Percentiles rank a stretch among this genome's conserved stretches.
Conservation (phyloP, 768 basidiomycete species). For the Amylocystis lapponica region DNA sequence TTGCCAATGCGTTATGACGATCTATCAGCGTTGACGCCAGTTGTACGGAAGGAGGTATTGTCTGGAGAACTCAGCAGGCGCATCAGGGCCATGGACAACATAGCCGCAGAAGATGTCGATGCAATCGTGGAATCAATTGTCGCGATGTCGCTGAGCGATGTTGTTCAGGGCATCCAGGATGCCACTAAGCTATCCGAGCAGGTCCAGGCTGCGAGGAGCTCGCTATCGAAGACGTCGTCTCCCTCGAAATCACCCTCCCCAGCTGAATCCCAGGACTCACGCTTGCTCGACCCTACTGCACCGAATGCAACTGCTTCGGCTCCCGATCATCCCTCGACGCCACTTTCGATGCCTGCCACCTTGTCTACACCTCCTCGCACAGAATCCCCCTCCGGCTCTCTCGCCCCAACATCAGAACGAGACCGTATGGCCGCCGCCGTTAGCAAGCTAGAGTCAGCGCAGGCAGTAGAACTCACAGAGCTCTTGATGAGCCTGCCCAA, state of each 20-base stretch:
- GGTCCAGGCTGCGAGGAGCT: conserved; percentile 34
- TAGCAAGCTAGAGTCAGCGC: conserved; percentile 51
- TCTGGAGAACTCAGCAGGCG: conserved; percentile 78
- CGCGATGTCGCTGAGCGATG: conserved; percentile 63
- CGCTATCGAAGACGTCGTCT: conserved; percentile 30
- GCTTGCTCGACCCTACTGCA: conserved; percentile 56
- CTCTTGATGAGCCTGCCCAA: conserved; percentile 84
- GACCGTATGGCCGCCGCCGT: conserved; percentile 72
- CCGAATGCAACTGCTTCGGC: conserved; percentile 76
- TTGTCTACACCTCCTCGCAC: conserved; percentile 81
- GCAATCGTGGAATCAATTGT: conserved; percentile 69
- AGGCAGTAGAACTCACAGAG: conserved; percentile 63
- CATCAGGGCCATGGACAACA: conserved; percentile 50
- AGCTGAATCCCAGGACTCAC: conserved; percentile 64
- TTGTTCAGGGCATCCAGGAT: conserved; percentile 73
- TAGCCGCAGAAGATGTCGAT: conserved; percentile 53
- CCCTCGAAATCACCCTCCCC: conserved; percentile 51
- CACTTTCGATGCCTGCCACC: conserved; percentile 70
- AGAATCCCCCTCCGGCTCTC: conserved; percentile 64
- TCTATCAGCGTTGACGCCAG: conserved; percentile 73
- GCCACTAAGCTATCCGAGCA: conserved; percentile 60
- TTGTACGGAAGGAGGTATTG: conserved; percentile 81
- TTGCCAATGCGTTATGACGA: conserved; percentile 87
- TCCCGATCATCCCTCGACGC: conserved; percentile 87
- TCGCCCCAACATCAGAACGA: conserved; percentile 61